Percentiles rank a stretch among this genome's conserved stretches.
These are phyloP conservation scores for Scolecobasidium constrictum DNA, from an alignment of 2,329 filamentous ascomycete genomes.

Conservation along the genomic window DNA sequence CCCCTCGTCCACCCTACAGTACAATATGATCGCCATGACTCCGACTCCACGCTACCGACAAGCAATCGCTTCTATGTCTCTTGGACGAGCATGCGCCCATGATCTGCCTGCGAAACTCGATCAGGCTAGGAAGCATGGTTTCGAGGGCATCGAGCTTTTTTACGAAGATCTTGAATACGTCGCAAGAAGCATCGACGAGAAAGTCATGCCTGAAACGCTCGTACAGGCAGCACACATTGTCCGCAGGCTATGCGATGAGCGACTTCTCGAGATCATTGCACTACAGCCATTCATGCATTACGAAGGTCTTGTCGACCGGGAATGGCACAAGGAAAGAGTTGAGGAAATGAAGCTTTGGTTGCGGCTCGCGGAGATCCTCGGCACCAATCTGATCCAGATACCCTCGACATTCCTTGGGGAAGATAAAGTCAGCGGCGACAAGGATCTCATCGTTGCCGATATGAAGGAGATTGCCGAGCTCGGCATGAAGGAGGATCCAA, in stretches of 20 bases:
- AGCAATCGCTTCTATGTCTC: constrained; percentile 66
- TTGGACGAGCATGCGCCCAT: constrained; percentile 64
- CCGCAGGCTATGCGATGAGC: constrained; percentile 43
- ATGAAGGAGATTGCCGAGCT: constrained; percentile 56
- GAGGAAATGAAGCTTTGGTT: constrained; percentile 62
- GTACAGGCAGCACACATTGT: constrained; percentile 49
- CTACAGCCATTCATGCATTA: constrained; percentile 71
- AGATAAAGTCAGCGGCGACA: constrained; percentile 40
- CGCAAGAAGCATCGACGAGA: constrained; percentile 36
- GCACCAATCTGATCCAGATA: constrained; percentile 63
- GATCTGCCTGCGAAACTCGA: constrained; percentile 55
- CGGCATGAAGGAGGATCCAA: constrained; percentile 44
- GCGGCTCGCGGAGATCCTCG: constrained; percentile 48
- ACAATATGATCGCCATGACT: neutral
- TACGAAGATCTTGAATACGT: constrained; percentile 63
- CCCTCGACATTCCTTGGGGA: constrained; percentile 57
- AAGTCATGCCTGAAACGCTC: constrained; percentile 34
- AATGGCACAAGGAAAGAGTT: constrained; percentile 45
- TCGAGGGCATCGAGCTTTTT: constrained; percentile 65
- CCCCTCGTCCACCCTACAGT: too few species aligned
- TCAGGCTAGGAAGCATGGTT: constrained; percentile 53
- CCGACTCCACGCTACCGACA: constrained; percentile 35
- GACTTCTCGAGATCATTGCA: constrained; percentile 49
- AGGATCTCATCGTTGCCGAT: constrained; percentile 49
- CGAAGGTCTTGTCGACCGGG: constrained; percentile 58